These are phyloP conservation scores for Cystobasidium slooffiae DNA, from an alignment of 1,284 basidiomycete species.

Conservation along the genomic window DNA sequence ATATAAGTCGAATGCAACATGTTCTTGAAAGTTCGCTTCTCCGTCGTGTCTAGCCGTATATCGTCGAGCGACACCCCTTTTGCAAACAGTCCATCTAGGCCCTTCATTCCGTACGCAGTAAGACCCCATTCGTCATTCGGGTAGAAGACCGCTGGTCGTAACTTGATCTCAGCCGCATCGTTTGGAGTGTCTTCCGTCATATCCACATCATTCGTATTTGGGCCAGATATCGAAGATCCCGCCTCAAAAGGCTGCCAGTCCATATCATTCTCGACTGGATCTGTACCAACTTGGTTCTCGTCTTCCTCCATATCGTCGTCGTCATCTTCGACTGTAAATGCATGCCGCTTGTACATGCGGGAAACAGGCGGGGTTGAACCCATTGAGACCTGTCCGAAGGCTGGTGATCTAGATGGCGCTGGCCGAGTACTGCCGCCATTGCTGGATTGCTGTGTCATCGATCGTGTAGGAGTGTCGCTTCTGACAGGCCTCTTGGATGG, in stretches of 20 bases:
- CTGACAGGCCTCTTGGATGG: background rate
- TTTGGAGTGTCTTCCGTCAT: background rate
- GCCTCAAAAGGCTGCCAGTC: slow-evolving; percentile 22
- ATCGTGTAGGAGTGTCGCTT: background rate
- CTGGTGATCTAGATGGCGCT: background rate
- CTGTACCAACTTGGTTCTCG: background rate
- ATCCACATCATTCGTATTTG: background rate
- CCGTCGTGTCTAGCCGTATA: background rate
- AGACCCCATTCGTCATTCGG: slow-evolving; percentile 38
- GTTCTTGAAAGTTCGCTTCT: no score
- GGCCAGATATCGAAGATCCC: background rate
- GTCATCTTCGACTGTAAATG: slow-evolving; percentile 4
- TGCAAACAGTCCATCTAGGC: slow-evolving; percentile 33
- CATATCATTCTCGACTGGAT: background rate
- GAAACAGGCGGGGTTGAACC: slow-evolving; percentile 15
- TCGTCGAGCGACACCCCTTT: slow-evolving; percentile 28
- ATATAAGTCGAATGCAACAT: no score
- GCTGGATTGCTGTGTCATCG: background rate
- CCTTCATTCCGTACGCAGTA: slow-evolving; percentile 25
- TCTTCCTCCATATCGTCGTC: slow-evolving; percentile 18
- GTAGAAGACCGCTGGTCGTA: slow-evolving; percentile 41
- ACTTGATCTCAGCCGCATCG: background rate
- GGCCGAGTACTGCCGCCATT: no score
- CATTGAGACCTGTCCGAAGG: slow-evolving; percentile 22
- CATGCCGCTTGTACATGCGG: slow-evolving; percentile 25